Conservation (phyloP, 2,329 filamentous ascomycete genomes). For the Fusarium oligoseptatum region DNA sequence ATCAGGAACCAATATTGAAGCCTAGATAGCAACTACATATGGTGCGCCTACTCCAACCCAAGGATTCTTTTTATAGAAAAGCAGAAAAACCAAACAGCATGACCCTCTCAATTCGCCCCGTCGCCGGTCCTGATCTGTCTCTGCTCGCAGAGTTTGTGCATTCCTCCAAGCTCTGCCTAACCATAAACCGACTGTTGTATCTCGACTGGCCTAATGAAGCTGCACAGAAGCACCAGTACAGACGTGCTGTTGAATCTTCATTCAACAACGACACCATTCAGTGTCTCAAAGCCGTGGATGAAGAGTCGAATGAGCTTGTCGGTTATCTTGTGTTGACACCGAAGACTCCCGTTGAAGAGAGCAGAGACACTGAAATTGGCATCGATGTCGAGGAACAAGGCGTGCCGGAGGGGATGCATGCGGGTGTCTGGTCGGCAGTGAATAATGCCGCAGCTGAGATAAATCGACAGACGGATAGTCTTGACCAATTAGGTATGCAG, state of each 20-base stretch:
- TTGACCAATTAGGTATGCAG: conserved; percentile 10
- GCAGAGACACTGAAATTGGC: background rate
- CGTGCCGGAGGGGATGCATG: background rate
- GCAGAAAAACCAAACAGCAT: no score
- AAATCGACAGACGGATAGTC: background rate
- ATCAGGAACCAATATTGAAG: no score
- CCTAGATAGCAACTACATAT: no score
- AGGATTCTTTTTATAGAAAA: no score
- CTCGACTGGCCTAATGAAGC: conserved; percentile 19
- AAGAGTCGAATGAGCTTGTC: conserved; percentile 6
- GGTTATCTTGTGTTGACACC: conserved; percentile 15
- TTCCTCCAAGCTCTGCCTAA: conserved; percentile 10
- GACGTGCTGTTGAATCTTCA: background rate
- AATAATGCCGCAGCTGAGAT: background rate
- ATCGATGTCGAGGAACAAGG: background rate
- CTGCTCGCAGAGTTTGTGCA: conserved; percentile 4
- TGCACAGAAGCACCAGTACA: background rate
- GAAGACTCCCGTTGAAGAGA: background rate
- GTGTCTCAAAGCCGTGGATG: conserved; percentile 16
- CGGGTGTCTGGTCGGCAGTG: background rate
- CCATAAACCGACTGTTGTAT: conserved; percentile 20
- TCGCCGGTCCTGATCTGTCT: no score
- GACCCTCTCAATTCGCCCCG: no score
- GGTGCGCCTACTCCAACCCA: no score
- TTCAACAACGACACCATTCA: background rate